Base-by-base conservation (phyloP, 2,329 filamentous ascomycete genomes). In the Rhexocercosporidium sp. region DNA sequence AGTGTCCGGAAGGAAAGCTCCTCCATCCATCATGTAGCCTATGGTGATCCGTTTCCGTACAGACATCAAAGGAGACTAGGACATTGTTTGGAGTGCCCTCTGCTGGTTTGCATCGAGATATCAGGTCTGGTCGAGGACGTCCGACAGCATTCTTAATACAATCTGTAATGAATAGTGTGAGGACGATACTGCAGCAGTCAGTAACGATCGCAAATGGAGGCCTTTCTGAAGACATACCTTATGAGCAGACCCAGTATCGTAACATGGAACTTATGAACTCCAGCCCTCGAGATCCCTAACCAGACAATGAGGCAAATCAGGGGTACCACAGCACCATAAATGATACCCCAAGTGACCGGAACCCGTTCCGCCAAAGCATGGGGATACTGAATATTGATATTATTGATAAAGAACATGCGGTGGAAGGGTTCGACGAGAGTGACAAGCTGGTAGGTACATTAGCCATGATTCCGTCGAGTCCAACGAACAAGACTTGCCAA, bases 371-470 rank as follows among this genome's bases (percentile, higher is more conserved):
- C 81, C 65, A 91, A 84, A 25, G 96, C 93, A 80, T 97, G 92
- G 0, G 96, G 96, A 76, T 91, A 97, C 71, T 93, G 90, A 67
- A 98, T 93, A 59, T 88, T 84, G 27, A 92, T 85, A 77, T 98
- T 93, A 77, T 94, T 92, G 69, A 98, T 86, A 71, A 88, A 92
- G 81, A 99, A 98, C 88, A 97, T 92, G 80, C 93, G 93, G 78
- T 98, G 94, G 78, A 98, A 98, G 0, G 96, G 96, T 68, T 90
- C 89, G 73, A 92, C 85, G 71, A 91, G 84, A 74, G 92, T 82
- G 79, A 88, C 84, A 51, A 93, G 84, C 86, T 92, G 76, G 53
- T 54, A 27, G 37, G 3, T 18, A 25, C 54, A 44, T 69, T 34
- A 71, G 62, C 20, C 44, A 44, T 44, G 41, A 11, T 1, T 16